These are phyloP conservation scores for Ustilago crameri DNA, from an alignment of 1,284 basidiomycete genomes.

Conservation along the genomic window DNA sequence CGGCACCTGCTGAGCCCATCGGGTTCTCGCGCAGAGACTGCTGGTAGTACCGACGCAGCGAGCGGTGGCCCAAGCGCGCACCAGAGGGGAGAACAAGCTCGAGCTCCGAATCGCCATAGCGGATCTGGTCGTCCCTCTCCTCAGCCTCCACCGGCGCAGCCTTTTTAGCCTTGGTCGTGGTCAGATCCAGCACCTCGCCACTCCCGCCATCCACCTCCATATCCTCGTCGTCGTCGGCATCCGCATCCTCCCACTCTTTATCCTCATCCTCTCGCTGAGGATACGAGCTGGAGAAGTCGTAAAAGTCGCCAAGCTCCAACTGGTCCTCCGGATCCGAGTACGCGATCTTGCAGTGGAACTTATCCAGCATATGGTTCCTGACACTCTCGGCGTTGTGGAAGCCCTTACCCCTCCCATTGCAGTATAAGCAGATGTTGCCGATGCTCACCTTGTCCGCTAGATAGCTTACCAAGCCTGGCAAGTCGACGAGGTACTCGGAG, in stretches of 20 bases:
- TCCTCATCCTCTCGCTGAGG: conserved; percentile 70
- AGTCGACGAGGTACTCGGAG: conserved; percentile 86
- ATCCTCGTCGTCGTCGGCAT: conserved; percentile 36
- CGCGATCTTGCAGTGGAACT: conserved; percentile 88
- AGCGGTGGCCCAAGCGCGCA: conserved; percentile 88
- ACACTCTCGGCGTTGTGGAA: conserved; percentile 60
- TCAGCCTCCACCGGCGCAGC: conserved; percentile 70
- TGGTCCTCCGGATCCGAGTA: conserved; percentile 84
- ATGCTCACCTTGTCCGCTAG: conserved; percentile 93
- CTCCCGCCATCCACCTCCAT: conserved; percentile 46
- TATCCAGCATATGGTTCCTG: conserved; percentile 67
- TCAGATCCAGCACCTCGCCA: conserved; percentile 20
- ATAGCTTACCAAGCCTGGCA: conserved; percentile 83
- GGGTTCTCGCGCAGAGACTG: conserved; percentile 71
- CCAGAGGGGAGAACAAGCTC: conserved; percentile 97
- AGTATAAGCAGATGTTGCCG: conserved; percentile 92
- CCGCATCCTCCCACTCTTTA: conserved; percentile 55
- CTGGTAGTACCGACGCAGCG: conserved; percentile 85
- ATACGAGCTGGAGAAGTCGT: conserved; percentile 88
- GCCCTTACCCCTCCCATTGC: conserved; percentile 69
- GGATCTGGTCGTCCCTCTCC: conserved; percentile 74
- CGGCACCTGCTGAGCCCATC: conserved; percentile 6
- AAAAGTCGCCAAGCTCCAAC: conserved; percentile 90
- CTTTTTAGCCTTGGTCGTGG: conserved; percentile 19
- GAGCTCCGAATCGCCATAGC: conserved; percentile 72